A percentile compares a stretch with the other conserved stretches of the same genome.
phyloP scores from a whole-genome alignment of 2,329 filamentous ascomycete species.

The Huntiella savannae region DNA sequence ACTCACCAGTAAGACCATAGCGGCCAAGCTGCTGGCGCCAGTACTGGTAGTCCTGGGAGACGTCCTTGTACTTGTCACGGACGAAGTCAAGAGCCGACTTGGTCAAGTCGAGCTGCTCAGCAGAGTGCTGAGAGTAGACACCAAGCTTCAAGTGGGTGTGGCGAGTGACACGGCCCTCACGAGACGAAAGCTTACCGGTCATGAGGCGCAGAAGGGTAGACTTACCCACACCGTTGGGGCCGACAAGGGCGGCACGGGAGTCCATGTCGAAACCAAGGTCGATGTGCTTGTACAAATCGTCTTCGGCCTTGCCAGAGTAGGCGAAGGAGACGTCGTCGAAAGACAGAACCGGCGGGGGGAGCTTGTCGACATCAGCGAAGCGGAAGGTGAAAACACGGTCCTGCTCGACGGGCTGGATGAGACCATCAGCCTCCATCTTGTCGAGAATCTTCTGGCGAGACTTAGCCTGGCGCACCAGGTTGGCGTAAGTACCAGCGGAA shows the following conservation, averaged over 20 bases:
- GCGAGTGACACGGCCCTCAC: constrained; percentile 59
- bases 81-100: constrained; percentile 97
- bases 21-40: constrained; percentile 94
- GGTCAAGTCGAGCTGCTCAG: constrained; percentile 93
- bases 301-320: constrained; percentile 74
- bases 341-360: constrained; percentile 89
- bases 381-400: constrained; percentile 94
- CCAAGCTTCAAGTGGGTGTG: constrained; percentile 98
- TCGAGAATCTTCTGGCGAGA: constrained; percentile 98
- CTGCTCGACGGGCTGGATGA: constrained; percentile 73
- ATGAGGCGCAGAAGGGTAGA: constrained; percentile 90
- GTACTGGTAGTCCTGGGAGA: constrained; percentile 96
- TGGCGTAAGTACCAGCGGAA: constrained; percentile 97
- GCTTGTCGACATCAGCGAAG: constrained; percentile 96
- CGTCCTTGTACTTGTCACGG: constrained; percentile 75
- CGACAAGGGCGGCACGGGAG: constrained; percentile 87
- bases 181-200: constrained; percentile 85
- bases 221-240: constrained; percentile 98
- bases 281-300: constrained; percentile 90
- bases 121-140: constrained; percentile 95
- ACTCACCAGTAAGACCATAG: constrained; percentile 82
- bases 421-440: constrained; percentile 99
- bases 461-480: constrained; percentile 96
- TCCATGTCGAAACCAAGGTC: constrained; percentile 99
- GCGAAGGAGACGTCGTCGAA: constrained; percentile 97